Conservation (phyloP, 176 grass and related monocot species). For the Musa beccarii region DNA sequence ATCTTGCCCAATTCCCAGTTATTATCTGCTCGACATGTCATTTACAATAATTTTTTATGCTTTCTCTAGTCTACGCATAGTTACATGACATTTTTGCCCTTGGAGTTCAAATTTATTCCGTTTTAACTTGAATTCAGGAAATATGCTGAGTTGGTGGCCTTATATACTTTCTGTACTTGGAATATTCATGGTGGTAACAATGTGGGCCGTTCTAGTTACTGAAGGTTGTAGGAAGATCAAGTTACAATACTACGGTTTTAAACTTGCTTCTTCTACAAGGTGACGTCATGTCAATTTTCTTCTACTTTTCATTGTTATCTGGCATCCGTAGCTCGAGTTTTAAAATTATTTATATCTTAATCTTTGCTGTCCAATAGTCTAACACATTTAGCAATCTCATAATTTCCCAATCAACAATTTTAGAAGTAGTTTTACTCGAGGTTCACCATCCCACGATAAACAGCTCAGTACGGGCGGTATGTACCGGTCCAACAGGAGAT, state of each 20-base stretch:
- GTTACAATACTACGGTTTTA: conserved; percentile 92
- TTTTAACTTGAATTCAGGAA: conserved; percentile 42
- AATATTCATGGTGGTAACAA: conserved; percentile 70
- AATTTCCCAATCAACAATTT: neutral
- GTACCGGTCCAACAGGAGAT: no score
- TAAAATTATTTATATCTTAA: neutral
- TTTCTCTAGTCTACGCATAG: neutral
- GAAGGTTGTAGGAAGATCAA: conserved; percentile 98
- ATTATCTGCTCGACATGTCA: neutral
- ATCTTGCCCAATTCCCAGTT: neutral
- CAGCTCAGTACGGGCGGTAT: no score
- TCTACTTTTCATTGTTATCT: conserved; percentile 11
- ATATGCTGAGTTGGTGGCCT: conserved; percentile 49
- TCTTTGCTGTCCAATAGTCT: neutral
- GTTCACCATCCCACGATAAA: no score
- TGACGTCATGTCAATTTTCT: conserved; percentile 25
- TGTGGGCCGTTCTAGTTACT: conserved; percentile 89
- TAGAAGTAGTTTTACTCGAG: neutral
- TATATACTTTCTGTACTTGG: conserved; percentile 67
- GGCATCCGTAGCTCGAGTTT: neutral
- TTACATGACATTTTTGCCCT: neutral
- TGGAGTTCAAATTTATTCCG: neutral
- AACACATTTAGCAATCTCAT: neutral
- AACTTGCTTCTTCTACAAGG: conserved; percentile 77
- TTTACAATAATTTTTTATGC: neutral